Base-by-base conservation (phyloP, 495 filamentous ascomycete species). In the Bryoglossum gracile region DNA sequence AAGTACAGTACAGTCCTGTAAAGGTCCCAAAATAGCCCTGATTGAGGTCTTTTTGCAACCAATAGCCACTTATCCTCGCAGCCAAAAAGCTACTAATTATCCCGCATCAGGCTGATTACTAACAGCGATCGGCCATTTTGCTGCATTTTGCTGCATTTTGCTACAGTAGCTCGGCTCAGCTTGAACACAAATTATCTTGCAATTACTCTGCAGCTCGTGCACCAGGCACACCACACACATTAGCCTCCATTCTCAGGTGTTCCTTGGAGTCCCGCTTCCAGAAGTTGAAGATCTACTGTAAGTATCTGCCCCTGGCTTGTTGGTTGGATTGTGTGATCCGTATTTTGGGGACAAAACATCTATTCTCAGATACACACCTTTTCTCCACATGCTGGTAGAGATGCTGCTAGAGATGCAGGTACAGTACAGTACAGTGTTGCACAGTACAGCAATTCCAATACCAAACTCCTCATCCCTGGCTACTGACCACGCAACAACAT, bases 1-100 rank as follows among this genome's bases (percentile, higher is more conserved):
- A 44, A 24, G 13, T 44, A 6, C 5, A 16, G 14, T 13, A 8
- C 2, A 28, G 8, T 13, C 33, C 21, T 21, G 47, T 21, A 51
- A 58, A 44, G 47, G 19, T 50, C 51, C 56, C 37, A 51, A 58
- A 58, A 58, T 58, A 58, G 51, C 38, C 56, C 51, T 28, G 25
- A 54, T 54, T 43, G 41, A 28, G 55, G 47, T 45, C 51, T 44
- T 42, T 57, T 57, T 47, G 41, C 35, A 35, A 13, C 10, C 18
- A 23, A 42, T 46, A n/a, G n/a, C n/a, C 19, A 14, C 3, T 21
- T 14, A 4, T 24, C 14, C 8, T 28, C 11, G 18, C 23, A 18
- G 13, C 28, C 37, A 30, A 54, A 58, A 50, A 37, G 26, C 30
- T 18, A 36, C 34, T 26, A 41, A 51, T 38, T 34, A 51, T 37